phyloP scores from a whole-genome alignment of 2,329 filamentous ascomycete genomes.

The Penicillium capsulatum region DNA sequence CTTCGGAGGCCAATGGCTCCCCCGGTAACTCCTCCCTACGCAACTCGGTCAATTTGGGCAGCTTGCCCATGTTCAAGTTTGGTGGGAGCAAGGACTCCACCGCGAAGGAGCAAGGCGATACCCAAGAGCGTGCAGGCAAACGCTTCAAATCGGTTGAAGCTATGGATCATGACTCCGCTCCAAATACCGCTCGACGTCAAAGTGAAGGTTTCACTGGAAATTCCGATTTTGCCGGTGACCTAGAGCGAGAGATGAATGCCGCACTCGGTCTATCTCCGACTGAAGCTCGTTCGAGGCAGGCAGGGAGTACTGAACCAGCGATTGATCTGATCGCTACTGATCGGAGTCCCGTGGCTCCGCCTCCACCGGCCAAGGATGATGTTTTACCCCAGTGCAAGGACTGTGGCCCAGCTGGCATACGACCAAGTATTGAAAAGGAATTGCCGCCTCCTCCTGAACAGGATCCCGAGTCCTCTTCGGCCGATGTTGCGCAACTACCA shows the following conservation, averaged over 20 bases:
- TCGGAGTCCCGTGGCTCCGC: background rate
- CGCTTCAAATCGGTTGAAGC: conserved; percentile 6
- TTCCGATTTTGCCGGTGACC: conserved; percentile 9
- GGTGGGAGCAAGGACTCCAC: conserved; percentile 6
- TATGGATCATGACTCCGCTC: conserved; percentile 2
- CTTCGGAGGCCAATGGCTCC: conserved; percentile 11
- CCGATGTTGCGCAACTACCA: background rate
- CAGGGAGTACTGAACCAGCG: conserved; percentile 1
- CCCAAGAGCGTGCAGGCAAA: conserved; percentile 6
- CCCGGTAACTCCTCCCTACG: conserved; percentile 17
- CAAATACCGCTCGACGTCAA: background rate
- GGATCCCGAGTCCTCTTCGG: conserved; percentile 1
- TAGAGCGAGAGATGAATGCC: conserved; percentile 22
- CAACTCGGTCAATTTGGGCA: conserved; percentile 23
- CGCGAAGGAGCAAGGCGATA: conserved; percentile 3
- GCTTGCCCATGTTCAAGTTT: conserved; percentile 22
- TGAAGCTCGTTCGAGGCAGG: conserved; percentile 5
- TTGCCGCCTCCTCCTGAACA: conserved; percentile 7
- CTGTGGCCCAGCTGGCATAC: background rate
- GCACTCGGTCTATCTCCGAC: conserved; percentile 22
- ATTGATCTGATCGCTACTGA: background rate
- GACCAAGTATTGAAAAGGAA: conserved; percentile 3
- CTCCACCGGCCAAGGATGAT: background rate
- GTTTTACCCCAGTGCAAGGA: background rate
- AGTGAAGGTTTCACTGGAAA: background rate